A percentile compares a stretch with the other conserved stretches of the same genome.
Evolutionary conservation across 805 yeast genomes (phyloP).

Genomic region (Wickerhamomyces queroliae): DNA sequence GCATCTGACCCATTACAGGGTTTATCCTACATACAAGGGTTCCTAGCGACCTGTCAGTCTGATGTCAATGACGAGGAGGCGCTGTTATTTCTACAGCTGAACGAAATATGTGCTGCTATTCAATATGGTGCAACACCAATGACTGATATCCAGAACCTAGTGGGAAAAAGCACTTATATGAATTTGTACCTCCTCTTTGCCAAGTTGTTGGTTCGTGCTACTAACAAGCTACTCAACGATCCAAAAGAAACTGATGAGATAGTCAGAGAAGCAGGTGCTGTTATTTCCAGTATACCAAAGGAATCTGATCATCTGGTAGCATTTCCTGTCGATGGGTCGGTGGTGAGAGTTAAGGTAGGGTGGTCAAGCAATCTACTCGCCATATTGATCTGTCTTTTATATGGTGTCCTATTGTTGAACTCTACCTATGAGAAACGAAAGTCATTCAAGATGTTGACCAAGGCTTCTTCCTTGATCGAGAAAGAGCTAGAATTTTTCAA

Average conservation of each 20-base stretch:
- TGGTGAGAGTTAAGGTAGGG: not conserved
- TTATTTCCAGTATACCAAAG: not conserved
- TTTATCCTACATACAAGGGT: conserved; percentile 4
- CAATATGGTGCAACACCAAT: conserved; percentile 8
- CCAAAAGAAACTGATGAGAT: not conserved
- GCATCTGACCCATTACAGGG: conserved; percentile 9
- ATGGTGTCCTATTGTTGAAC: conserved; percentile 9
- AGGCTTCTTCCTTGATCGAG: conserved; percentile 2
- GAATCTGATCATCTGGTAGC: too few relatives aligned
- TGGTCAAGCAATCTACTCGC: conserved; percentile 7
- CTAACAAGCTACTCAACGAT: not conserved
- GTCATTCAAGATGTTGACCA: conserved; percentile 4
- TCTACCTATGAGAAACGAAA: conserved; percentile 18
- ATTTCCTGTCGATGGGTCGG: not conserved
- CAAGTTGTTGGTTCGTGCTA: not conserved
- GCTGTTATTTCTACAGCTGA: conserved; percentile 4
- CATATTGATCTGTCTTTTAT: conserved; percentile 4
- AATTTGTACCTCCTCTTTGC: not conserved
- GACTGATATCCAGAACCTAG: not conserved
- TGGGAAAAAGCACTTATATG: not conserved
- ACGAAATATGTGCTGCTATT: conserved; percentile 9
- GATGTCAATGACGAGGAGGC: conserved; percentile 1
- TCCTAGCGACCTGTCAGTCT: not conserved
- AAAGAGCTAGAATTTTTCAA: not conserved
- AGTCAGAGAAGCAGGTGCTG: not conserved